Evolutionary conservation across 495 filamentous ascomycete genomes (phyloP), one percentile per base, ranked within the genome.

Genomic region (Lasiosphaeria miniovina): DNA sequence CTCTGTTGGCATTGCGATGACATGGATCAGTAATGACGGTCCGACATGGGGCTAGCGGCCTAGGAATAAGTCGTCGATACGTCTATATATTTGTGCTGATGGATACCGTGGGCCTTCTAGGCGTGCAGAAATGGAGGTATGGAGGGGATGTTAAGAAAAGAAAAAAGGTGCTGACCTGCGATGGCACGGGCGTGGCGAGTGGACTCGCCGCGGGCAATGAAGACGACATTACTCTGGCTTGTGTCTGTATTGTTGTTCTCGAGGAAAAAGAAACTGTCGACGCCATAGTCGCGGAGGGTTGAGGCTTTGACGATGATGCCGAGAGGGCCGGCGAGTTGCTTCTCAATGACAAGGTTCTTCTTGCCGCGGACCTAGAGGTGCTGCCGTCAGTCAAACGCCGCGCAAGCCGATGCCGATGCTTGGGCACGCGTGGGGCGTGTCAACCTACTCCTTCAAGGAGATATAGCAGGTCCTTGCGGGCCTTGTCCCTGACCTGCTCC

Each of bases 331-430:
- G 93, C 91, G 65, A 99, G 82, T 66, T 87, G 83, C 73, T 90
- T 88, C 71, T 97, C 93, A 67, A 98, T 87, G 55, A 98, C 88
- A 61, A 99, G 82, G 75, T 96, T 96, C 81, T 99, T 99, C 86
- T 97, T 98, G 58, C 95, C 95, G 70, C 91, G 88, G 61, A 96
- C 89, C 94, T 98, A 60, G 11, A 36, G 8, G n/a, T 49, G 56
- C 62, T 68, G 71, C 72, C 66, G 63, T 72, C 66, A 56, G 63
- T 60, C 64, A 53, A 58, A 60, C 49, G 53, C 55, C 52, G 40
- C 58, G 45, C 54, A 36, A 62, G 35, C 48, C 10, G 11, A 36
- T 11, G 33, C 55, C 34, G 1, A 14, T 33, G 9, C 24, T 32
- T 14, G 15, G 38, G 52, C 17, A 56, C 7, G 17, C 24, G 49